Conservation (phyloP, 768 basidiomycete genomes). For the Trichaptum fuscoviolaceum region DNA sequence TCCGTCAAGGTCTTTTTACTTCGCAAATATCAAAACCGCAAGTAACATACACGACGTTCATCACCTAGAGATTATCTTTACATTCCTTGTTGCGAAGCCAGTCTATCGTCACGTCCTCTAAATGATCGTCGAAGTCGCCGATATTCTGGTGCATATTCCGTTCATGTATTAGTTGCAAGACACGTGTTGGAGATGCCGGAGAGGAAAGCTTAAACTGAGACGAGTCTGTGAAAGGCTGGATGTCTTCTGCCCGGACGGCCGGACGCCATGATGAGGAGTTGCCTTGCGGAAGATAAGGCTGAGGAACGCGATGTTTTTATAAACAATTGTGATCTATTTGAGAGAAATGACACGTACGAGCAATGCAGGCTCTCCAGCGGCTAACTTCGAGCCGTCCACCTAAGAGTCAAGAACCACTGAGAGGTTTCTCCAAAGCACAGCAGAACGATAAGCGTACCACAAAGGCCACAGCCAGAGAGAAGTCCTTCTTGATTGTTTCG, state of each 20-base stretch:
- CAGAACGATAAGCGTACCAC: constrained; percentile 43
- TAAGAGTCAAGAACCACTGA: constrained; percentile 20
- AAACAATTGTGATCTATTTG: neutral
- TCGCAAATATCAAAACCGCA: neutral
- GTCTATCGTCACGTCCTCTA: constrained; percentile 61
- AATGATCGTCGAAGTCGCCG: constrained; percentile 79
- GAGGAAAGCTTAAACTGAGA: constrained; percentile 45
- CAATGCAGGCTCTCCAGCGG: constrained; percentile 45
- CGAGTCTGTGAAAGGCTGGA: constrained; percentile 37
- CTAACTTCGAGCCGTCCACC: constrained; percentile 60
- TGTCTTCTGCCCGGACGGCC: constrained; percentile 16
- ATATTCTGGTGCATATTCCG: constrained; percentile 50
- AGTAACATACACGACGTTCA: neutral
- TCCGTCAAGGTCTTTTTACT: neutral
- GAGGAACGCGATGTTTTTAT: constrained; percentile 2
- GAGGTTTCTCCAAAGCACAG: neutral
- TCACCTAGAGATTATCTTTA: constrained; percentile 1
- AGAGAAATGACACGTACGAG: constrained; percentile 40
- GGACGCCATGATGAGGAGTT: constrained; percentile 44
- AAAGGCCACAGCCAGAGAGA: constrained; percentile 60
- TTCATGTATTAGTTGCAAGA: constrained; percentile 45
- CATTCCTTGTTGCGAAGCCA: constrained; percentile 39
- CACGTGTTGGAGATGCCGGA: constrained; percentile 39
- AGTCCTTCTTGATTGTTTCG: constrained; percentile 46
- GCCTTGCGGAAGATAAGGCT: constrained; percentile 49